A percentile compares a stretch with the other conserved stretches of the same genome.
phyloP scores from a whole-genome alignment of 2,329 filamentous ascomycete species.

The Sphaerostilbella broomeana region DNA sequence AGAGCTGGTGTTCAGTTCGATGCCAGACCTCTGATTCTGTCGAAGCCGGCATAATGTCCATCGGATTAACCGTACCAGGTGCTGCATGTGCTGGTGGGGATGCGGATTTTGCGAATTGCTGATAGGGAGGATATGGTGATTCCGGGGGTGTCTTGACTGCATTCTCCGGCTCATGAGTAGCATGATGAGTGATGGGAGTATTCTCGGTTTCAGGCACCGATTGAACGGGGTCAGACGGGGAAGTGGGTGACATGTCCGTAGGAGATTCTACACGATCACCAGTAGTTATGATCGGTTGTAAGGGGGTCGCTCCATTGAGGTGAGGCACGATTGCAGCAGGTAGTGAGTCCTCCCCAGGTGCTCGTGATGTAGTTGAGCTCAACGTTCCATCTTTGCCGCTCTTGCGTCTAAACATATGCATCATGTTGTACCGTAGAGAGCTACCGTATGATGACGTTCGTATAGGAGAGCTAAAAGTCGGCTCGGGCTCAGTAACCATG shows the following conservation, averaged over 20 bases:
- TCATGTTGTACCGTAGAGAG: slow-evolving; percentile 31
- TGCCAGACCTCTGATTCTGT: slow-evolving; percentile 33
- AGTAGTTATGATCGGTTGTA: slow-evolving; percentile 12
- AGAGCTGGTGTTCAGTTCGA: slow-evolving; percentile 31
- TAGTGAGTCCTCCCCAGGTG: not conserved
- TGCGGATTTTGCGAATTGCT: slow-evolving; percentile 21
- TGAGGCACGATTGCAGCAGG: not conserved
- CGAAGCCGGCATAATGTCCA: slow-evolving; percentile 45
- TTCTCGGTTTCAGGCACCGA: slow-evolving; percentile 12
- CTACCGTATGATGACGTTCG: slow-evolving; percentile 27
- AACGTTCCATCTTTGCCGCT: slow-evolving; percentile 26
- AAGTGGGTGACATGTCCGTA: slow-evolving; percentile 7
- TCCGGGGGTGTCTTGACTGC: slow-evolving; percentile 21
- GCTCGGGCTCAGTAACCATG: slow-evolving; percentile 27
- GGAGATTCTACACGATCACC: slow-evolving; percentile 13
- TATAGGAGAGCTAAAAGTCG: slow-evolving; percentile 14
- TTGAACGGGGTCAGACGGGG: slow-evolving; percentile 12
- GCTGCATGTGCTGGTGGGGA: slow-evolving; percentile 30
- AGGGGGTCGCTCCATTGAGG: slow-evolving; percentile 7
- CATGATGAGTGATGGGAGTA: slow-evolving; percentile 3
- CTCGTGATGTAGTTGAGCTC: slow-evolving; percentile 17
- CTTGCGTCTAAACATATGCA: slow-evolving; percentile 30
- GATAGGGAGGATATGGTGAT: slow-evolving; percentile 19
- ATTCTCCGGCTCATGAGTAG: slow-evolving; percentile 12
- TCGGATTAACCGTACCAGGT: slow-evolving; percentile 46